Evolutionary conservation across 495 filamentous ascomycete genomes (phyloP), one percentile per base, ranked within the genome.

Genomic region (Aspergillus hancockii): DNA sequence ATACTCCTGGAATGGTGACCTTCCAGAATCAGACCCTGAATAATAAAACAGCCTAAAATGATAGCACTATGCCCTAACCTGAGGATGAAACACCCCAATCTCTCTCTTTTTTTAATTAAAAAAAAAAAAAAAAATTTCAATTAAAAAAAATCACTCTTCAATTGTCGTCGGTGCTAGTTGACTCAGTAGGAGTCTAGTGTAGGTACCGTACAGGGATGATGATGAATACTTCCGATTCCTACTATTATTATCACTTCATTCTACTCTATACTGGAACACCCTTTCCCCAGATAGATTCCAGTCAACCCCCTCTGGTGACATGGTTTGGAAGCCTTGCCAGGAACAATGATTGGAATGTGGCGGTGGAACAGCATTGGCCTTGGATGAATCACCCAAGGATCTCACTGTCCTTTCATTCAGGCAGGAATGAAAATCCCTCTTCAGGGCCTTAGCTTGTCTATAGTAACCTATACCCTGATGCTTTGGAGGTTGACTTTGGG

Each of bases 1-100:
- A 41, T 41, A 41, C 38, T 41, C 46, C 21, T 23, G 21, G 30
- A 19, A 52, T 52, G 49, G 49, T 34, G 34, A 32, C 28, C 49
- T 32, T 30, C 49, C 49, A 32, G 18, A 41, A 54, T 34, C 36
- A 54, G 52, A 54, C 52, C 52, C 52, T 54, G 52, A 54, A 54
- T 54, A 40, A 41, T 16, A 54, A 36, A 36, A 41, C 38, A 41
- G 34, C 38, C 34, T 54, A 54, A 54, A 36, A 32, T 41, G 49
- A 32, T 41, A 36, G 25, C 25, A 31, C 25, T 31, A 25, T 51
- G 25, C 49, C 34, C 52, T 41, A 41, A 54, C 18, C 52, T 23
- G 10, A 25, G 34, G 52, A 41, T 54, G 52, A 54, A 54, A 54
- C 52, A 41, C 52, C 52, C 52, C 38, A 41, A 54, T 23, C 19